Conservation (phyloP, 2,329 filamentous ascomycete genomes). For the Aspergillus sp. region DNA sequence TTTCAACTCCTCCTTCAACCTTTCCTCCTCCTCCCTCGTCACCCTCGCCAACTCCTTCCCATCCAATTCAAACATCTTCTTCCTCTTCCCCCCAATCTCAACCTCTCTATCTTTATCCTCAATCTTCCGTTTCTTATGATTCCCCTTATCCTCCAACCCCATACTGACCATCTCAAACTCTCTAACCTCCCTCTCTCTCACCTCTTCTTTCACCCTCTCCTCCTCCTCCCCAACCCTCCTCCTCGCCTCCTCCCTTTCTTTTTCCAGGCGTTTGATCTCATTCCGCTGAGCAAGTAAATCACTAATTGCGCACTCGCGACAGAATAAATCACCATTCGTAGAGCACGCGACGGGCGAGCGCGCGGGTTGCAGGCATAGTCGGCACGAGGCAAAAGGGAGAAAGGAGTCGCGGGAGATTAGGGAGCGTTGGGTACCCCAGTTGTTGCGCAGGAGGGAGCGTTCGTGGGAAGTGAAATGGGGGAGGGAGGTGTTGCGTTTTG, state of each 20-base stretch:
- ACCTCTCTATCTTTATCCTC: conserved; percentile 34
- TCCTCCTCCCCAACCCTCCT: conserved; percentile 57
- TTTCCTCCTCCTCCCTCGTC: conserved; percentile 61
- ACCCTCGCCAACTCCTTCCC: conserved; percentile 68
- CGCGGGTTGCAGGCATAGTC: conserved; percentile 75
- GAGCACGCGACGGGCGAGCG: conserved; percentile 76
- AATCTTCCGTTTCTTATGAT: conserved; percentile 23
- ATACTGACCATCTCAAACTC: conserved; percentile 84
- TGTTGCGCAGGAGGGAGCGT: conserved; percentile 69
- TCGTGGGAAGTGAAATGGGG: conserved; percentile 93
- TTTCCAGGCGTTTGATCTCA: conserved; percentile 78
- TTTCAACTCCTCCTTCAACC: conserved; percentile 63
- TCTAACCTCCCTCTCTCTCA: conserved; percentile 59
- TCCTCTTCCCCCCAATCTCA: conserved; percentile 45
- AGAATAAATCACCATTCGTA: conserved; percentile 79
- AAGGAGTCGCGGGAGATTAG: conserved; percentile 85
- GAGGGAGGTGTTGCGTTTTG: conserved; percentile 82
- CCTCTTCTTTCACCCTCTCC: conserved; percentile 60
- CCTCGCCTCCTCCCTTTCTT: conserved; percentile 54
- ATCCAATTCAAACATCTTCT: conserved; percentile 76
- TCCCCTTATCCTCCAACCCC: conserved; percentile 43
- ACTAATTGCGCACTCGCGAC: conserved; percentile 82
- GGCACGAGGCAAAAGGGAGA: conserved; percentile 81
- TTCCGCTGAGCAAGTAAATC: conserved; percentile 89
- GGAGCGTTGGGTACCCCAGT: conserved; percentile 77